Evolutionary conservation across 495 filamentous ascomycete genomes (phyloP), one percentile per base, ranked within the genome.

Genomic region (Lepraria neglecta): DNA sequence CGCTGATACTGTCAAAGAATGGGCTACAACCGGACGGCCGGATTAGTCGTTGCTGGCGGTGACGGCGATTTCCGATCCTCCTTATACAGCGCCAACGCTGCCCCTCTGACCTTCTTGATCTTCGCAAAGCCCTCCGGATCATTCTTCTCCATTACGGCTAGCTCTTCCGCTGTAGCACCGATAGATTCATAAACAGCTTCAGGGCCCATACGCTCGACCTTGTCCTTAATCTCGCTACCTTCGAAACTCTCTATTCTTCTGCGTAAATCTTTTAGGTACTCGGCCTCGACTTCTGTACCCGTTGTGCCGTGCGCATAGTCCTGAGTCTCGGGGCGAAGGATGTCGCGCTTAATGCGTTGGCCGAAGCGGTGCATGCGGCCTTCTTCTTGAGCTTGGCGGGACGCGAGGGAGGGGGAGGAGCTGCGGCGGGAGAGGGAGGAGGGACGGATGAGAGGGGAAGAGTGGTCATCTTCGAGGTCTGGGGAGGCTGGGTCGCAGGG

Each of bases 281-380:
- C 77, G 0, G 82, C 78, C 44, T 84, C 78, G 11, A 80, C 70
- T 60, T 83, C 75, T 15, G 67, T 62, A 11, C 65, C 65, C 3
- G 67, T 63, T 4, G 65, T 64, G 47, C 77, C 75, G 53, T 77
- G 64, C 7, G 67, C 67, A 38, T 73, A 67, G 56, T 73, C 70
- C 11, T 76, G 67, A 3, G 73, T 70, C 9, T 67, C 59, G 31
- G 78, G 75, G 19, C 76, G 75, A 30, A 86, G 71, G 67, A 89
- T 80, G 57, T 88, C 88, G 2, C 85, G 82, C 21, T 90, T 85
- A 61, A 96, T 79, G 63, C 87, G 82, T 68, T 95, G 90, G 17
- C 90, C 89, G 12, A 91, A 82, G 27, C 91, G 87, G 67, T 95
- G 88, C 62, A 92, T 83, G 43, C 86, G 88, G 50, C 88, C 94